Evolutionary conservation across 2,329 filamentous ascomycete genomes (phyloP).

Genomic region (Penicillium sp.): DNA sequence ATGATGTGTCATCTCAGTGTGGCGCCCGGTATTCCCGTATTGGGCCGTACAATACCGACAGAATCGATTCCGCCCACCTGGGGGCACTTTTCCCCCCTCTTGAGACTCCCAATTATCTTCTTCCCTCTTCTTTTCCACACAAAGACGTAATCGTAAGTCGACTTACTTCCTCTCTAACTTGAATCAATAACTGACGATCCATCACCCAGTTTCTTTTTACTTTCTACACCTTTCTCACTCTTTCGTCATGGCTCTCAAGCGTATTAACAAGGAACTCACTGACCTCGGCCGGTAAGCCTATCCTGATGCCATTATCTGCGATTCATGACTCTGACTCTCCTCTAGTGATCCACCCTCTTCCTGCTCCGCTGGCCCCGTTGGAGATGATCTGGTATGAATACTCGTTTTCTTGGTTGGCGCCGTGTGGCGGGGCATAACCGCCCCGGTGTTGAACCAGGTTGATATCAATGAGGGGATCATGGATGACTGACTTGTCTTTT

Average conservation of each 20-base stretch:
- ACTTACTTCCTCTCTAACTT: conserved; percentile 2
- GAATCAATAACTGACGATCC: background rate
- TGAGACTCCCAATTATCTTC: conserved; percentile 24
- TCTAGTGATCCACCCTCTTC: conserved; percentile 93
- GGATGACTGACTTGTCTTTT: conserved; percentile 30
- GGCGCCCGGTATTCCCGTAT: conserved; percentile 26
- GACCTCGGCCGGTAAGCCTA: conserved; percentile 51
- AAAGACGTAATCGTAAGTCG: conserved; percentile 30
- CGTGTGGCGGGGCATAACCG: conserved; percentile 26
- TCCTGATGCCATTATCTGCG: conserved; percentile 17
- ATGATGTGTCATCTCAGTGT: conserved; percentile 22
- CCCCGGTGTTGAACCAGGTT: conserved; percentile 3
- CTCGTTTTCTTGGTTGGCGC: conserved; percentile 8
- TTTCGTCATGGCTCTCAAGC: conserved; percentile 51
- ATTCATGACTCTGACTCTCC: conserved; percentile 19
- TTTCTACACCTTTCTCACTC: conserved; percentile 1
- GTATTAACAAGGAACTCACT: conserved; percentile 56
- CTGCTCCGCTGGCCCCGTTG: conserved; percentile 94
- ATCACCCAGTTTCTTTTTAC: conserved; percentile 6
- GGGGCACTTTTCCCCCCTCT: conserved; percentile 22
- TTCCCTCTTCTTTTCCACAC: conserved; percentile 33
- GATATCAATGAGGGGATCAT: conserved; percentile 9
- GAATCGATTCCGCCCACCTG: conserved; percentile 17
- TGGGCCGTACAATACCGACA: conserved; percentile 11
- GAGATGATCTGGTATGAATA: conserved; percentile 88